Percentiles rank a stretch among this genome's conserved stretches.
phyloP scores from a whole-genome alignment of 2,329 filamentous ascomycete genomes.

The Pseudogymnoascus sp. region DNA sequence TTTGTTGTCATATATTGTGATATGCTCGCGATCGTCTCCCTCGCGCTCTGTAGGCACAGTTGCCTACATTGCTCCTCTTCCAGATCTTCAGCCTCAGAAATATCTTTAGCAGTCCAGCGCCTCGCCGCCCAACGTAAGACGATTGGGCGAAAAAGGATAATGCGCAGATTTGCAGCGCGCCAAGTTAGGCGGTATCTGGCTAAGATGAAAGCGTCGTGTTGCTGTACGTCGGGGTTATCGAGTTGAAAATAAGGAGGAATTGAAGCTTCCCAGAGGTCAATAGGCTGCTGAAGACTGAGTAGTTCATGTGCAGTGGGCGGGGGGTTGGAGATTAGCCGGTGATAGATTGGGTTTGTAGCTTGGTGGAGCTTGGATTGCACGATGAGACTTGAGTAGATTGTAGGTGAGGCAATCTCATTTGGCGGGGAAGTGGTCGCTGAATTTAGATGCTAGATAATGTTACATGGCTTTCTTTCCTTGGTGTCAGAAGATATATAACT shows the following conservation, averaged over 20 bases:
- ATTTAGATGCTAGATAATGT: conserved; percentile 26
- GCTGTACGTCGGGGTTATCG: conserved; percentile 27
- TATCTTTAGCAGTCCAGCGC: conserved; percentile 22
- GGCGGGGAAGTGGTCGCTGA: conserved; percentile 30
- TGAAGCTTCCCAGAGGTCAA: conserved; percentile 34
- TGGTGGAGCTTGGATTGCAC: conserved; percentile 35
- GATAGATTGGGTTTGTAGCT: conserved; percentile 36
- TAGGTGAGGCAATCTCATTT: conserved; percentile 30
- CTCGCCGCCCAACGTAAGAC: conserved; percentile 32
- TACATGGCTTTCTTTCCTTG: background rate
- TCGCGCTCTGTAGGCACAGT: conserved; percentile 33
- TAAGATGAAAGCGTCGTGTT: conserved; percentile 31
- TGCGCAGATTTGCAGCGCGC: conserved; percentile 36
- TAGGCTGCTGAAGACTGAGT: conserved; percentile 31
- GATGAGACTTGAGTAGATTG: conserved; percentile 35
- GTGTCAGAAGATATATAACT: background rate
- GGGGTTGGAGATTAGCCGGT: conserved; percentile 35
- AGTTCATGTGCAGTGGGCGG: conserved; percentile 34
- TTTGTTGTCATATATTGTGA: conserved; percentile 33
- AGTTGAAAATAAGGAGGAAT: conserved; percentile 34
- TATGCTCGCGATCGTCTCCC: conserved; percentile 34
- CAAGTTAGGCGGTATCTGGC: conserved; percentile 31
- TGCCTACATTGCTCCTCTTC: conserved; percentile 31
- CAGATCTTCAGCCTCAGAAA: conserved; percentile 26
- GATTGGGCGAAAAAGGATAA: conserved; percentile 35